Base-by-base conservation (phyloP, 176 grass and related monocot genomes). In the Oryza brachyantha region DNA sequence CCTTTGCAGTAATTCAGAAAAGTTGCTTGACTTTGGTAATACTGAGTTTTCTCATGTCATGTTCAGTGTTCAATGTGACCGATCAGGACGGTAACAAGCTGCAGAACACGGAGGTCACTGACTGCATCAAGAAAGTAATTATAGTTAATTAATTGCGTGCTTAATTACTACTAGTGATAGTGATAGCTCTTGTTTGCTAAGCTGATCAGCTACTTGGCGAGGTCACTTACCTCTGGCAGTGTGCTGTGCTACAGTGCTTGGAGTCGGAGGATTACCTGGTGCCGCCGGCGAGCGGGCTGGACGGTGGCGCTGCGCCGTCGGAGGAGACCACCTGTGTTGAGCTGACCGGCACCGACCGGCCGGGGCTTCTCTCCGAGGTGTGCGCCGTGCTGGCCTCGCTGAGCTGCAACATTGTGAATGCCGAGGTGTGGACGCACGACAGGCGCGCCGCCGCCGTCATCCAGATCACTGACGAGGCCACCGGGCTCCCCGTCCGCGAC, bases 21-120 rank as follows among this genome's bases (percentile, higher is more conserved):
- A 42, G 61, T 66, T 66, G 16, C 9, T 24, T 55, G 35, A 45
- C 61, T 66, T 38, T 75, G 54, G 54, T 66, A 35, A 8, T 5
- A 0, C 46, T 66, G 63, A 74, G 7, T 54, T 57, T 10, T 24
- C 52, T 85, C 66, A 70, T 38, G 40, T 79, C 70, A 2, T 66
- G 38, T 66, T 84, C 87, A 93, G 91, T 90, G 38, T 93, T 93
- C 77, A 89, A 93, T 93, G 91, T 90, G 59, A 90, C 88, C 8
- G 82, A 93, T 85, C 77, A 67, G 35, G 78, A 88, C 8, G 91
- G 91, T 45, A 80, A 59, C 5, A 93, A 93, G 61, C 60, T 93
- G 39, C 14, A 66, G 43, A 68, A 86, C 46, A 79, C 8, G 58
- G 66, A 83, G 68, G 57, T 84, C 42, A 90, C 88, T 11, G 86